Evolutionary conservation across 345 rosid genomes (phyloP), one percentile per base, ranked within the genome.

Genomic region (Abelmoschus esculentus): DNA sequence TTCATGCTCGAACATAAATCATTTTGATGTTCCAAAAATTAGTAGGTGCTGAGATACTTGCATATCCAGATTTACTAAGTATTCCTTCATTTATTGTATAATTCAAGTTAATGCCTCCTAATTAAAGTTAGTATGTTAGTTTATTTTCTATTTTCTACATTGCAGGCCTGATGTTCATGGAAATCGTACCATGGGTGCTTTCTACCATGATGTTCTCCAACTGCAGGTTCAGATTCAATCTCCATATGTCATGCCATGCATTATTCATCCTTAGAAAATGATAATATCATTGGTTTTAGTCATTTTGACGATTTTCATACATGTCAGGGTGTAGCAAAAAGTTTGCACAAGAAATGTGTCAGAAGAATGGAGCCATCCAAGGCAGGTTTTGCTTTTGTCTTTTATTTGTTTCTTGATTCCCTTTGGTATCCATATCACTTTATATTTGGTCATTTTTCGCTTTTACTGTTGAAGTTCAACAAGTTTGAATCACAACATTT

Each of bases 141-240:
- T 40, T 38, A 5, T 32, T 36, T 42, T 2, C 12, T 67, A 34
- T 56, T 72, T 78, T 31, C 76, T 76, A 67, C 52, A 64, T 79
- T 84, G 78, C 91, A 84, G 98, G 92, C 80, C 72, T 56, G 92
- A 93, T 75, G 67, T 89, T 68, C 82, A 58, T 75, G 87, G 92
- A 74, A 80, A 86, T 36, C 74, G 73, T 74, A 80, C 86, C 28
- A 89, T 90, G 85, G 72, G 79, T 36, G 80, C 95, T 73, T 89
- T 89, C 81, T 93, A 89, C 73, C 75, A 32, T 42, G 85, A 84
- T 66, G 92, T 91, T 70, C 77, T 86, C 66, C 74, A 76, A 52
- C 92, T 88, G 52, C 92, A 89, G 95, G 96, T 93, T 72, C 60
- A 70, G 70, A 72, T 72, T 63, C 40, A 50, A 26, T 58, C 64